Evolutionary conservation across 345 rosid species (phyloP).

Genomic region (Nephelium lappaceum): DNA sequence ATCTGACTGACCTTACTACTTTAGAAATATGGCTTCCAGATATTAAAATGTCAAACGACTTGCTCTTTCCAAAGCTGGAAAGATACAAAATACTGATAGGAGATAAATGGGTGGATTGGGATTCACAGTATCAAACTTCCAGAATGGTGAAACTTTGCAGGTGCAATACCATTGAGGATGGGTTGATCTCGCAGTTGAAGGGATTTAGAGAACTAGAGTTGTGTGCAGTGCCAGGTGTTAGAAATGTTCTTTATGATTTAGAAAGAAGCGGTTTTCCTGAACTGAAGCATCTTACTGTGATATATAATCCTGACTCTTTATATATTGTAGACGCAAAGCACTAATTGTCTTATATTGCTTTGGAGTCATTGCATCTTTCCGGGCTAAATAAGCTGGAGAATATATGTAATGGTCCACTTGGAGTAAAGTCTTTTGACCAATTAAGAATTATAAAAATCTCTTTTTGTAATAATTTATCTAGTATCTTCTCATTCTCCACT

Average conservation of each 20-base stretch:
- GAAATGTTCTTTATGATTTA: constrained; percentile 15
- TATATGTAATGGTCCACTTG: constrained; percentile 13
- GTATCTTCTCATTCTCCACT: constrained; percentile 22
- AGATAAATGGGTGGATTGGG: neutral
- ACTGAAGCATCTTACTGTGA: constrained; percentile 11
- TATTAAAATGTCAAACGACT: neutral
- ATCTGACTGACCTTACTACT: constrained; percentile 11
- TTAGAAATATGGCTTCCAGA: constrained; percentile 13
- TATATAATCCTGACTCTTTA: neutral
- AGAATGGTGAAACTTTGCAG: constrained; percentile 23
- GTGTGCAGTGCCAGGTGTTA: neutral
- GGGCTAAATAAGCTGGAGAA: constrained; percentile 13
- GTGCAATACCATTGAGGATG: neutral
- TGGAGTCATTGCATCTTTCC: constrained; percentile 15
- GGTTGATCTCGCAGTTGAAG: neutral
- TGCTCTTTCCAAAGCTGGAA: neutral
- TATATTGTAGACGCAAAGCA: constrained; percentile 1
- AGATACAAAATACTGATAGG: neutral
- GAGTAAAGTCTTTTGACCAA: constrained; percentile 13
- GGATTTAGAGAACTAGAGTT: constrained; percentile 9
- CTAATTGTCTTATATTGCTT: neutral
- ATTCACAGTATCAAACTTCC: neutral
- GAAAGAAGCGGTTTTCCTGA: constrained; percentile 14
- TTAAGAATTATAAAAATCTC: constrained; percentile 11
- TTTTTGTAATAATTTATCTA: constrained; percentile 8